phyloP scores from a whole-genome alignment of 371 early-diverging fungal species.

The Modicella reniformis region DNA sequence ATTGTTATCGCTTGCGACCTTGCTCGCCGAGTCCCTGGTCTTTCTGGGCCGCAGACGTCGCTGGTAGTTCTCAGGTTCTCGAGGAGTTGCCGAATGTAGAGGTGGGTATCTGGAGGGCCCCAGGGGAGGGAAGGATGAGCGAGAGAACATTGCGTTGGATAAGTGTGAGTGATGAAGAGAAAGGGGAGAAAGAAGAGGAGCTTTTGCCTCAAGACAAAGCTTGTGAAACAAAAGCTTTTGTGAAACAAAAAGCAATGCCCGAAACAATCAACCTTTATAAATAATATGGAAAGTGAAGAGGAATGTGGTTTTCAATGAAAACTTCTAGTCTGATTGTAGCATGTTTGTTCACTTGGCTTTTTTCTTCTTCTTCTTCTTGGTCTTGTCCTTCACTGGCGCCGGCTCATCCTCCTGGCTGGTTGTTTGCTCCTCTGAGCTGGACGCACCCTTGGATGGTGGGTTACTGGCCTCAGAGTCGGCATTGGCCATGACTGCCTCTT shows the following conservation, averaged over 20 bases:
- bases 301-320: too few relatives aligned
- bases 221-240: too few relatives aligned
- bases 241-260: too few relatives aligned
- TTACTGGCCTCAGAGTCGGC: not conserved
- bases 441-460: constrained; percentile 14
- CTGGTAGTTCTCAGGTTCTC: not conserved
- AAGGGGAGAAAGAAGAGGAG: not conserved
- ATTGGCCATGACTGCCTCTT: constrained; percentile 3
- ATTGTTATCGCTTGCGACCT: not conserved
- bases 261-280: too few relatives aligned
- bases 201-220: too few relatives aligned
- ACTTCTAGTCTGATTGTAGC: not conserved
- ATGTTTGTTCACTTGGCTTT: constrained; percentile 14
- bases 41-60: not conserved
- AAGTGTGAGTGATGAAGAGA: not conserved
- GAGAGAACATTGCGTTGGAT: too few relatives aligned
- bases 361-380: constrained; percentile 50
- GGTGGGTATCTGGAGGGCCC: not conserved
- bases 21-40: not conserved
- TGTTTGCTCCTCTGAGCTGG: constrained; percentile 31
- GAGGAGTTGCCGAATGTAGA: not conserved
- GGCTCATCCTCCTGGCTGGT: constrained; percentile 38
- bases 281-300: too few relatives aligned
- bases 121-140: not conserved
- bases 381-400: constrained; percentile 22